These are phyloP conservation scores for Euphorbia peplus DNA, from an alignment of 345 rosid species.

Conservation along the genomic window DNA sequence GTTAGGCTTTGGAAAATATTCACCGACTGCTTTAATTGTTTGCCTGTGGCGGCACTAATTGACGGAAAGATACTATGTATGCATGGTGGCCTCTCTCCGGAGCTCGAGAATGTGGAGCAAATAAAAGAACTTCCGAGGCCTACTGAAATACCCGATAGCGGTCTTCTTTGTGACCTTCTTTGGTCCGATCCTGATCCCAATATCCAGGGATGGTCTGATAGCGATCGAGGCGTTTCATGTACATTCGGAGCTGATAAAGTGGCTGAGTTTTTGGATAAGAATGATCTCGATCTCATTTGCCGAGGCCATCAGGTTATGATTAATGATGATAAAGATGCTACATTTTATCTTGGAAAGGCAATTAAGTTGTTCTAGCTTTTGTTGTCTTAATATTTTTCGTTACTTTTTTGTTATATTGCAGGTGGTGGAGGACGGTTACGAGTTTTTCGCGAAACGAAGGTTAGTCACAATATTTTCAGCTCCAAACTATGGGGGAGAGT, in stretches of 20 bases:
- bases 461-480: constrained; percentile 96
- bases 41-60: constrained; percentile 89
- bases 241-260: constrained; percentile 86
- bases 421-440: constrained; percentile 99
- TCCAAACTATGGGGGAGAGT: constrained; percentile 99
- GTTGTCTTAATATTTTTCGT: constrained; percentile 2
- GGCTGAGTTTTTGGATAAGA: constrained; percentile 81
- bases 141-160: constrained; percentile 81
- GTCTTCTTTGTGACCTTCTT: constrained; percentile 90
- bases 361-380: background rate
- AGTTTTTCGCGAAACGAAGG: constrained; percentile 82
- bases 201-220: constrained; percentile 72
- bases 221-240: constrained; percentile 90
- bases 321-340: background rate
- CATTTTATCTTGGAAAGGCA: background rate
- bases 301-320: constrained; percentile 88
- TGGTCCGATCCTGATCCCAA: constrained; percentile 95
- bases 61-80: constrained; percentile 91
- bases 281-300: constrained; percentile 93
- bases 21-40: constrained; percentile 87
- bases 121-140: constrained; percentile 81
- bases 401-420: constrained; percentile 29
- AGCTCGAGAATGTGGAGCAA: constrained; percentile 63
- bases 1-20: constrained; percentile 94
- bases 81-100: constrained; percentile 98